Base-by-base conservation (phyloP, 495 filamentous ascomycete genomes). In the Tuber indicum region DNA sequence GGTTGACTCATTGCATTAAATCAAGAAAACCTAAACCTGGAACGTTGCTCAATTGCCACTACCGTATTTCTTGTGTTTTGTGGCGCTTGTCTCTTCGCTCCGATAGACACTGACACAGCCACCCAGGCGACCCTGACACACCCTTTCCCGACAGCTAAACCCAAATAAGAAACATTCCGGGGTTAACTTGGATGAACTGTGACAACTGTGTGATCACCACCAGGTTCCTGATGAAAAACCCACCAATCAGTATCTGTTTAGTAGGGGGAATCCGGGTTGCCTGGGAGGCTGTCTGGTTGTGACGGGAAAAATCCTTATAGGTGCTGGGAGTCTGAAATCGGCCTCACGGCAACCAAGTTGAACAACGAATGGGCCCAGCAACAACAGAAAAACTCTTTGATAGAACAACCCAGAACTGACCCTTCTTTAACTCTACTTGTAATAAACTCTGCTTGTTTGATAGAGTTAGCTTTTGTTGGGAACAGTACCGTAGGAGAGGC, bases 1-100 rank as follows among this genome's bases (percentile, higher is more conserved):
- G 77, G 78, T 80, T 80, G 78, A 80, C 78, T 80, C 78, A 80
- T 74, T 47, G 45, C 71, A 66, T 66, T 26, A 66, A 66, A 66
- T 66, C 71, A 76, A 79, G 74, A 49, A 74, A 49, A 76, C 70
- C 74, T 73, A 72, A 76, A 74, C 58, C 58, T 6, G n/a, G 58
- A 32, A 32, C 44, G 26, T 43, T 75, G 21, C 75, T 75, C 72
- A 43, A 70, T 62, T 21, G 78, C 77, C 73, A 73, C 78, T 23
- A 43, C 6, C 4, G 9, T 47, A 47, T 70, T 75, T 17, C 7
- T 32, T 66, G 16, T 58, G 16, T 36, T 72, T 49, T 78, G 77
- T 79, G 77, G 77, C 76, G 76, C 72, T 75, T 41, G 32, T 71
- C 26, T 72, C 4, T n/a, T 32, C 49, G 26, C 46, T 42, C 66